These are phyloP conservation scores for Russula sp. DNA, from an alignment of 768 basidiomycete genomes.

Conservation along the genomic window DNA sequence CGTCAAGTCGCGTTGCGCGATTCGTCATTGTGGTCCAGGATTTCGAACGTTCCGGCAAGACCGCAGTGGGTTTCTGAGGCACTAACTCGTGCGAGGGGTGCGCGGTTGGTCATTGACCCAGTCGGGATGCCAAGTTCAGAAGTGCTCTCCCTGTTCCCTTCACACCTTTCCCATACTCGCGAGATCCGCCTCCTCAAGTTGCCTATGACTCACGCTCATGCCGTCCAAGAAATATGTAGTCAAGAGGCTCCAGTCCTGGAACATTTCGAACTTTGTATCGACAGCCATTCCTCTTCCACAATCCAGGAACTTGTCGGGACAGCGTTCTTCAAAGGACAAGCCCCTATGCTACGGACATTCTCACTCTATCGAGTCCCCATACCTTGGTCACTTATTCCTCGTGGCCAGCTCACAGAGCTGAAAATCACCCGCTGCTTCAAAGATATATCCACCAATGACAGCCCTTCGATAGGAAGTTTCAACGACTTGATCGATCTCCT, in stretches of 20 bases:
- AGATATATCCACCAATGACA: not conserved
- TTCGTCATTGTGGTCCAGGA: constrained; percentile 1
- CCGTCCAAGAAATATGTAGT: not conserved
- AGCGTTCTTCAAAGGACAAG: not conserved
- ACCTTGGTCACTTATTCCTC: not conserved
- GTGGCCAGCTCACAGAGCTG: constrained; percentile 3
- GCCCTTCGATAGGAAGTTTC: not conserved
- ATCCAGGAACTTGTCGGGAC: not conserved
- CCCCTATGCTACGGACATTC: constrained; percentile 1
- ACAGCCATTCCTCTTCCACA: not conserved
- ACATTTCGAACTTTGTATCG: not conserved
- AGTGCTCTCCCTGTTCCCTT: not conserved
- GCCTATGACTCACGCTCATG: not conserved
- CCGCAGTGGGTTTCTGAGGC: not conserved
- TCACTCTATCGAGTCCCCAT: not conserved
- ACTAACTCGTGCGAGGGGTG: not conserved
- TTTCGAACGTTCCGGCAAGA: not conserved
- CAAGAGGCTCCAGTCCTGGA: constrained; percentile 1
- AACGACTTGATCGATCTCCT: not conserved
- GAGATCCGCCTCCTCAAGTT: not conserved
- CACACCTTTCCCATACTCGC: constrained; percentile 3
- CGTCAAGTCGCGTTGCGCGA: constrained; percentile 9
- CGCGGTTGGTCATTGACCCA: not conserved
- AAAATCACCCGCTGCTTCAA: not conserved
- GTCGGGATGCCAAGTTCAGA: not conserved